phyloP scores from a whole-genome alignment of 2,329 filamentous ascomycete species.

The Talaromyces sp. region DNA sequence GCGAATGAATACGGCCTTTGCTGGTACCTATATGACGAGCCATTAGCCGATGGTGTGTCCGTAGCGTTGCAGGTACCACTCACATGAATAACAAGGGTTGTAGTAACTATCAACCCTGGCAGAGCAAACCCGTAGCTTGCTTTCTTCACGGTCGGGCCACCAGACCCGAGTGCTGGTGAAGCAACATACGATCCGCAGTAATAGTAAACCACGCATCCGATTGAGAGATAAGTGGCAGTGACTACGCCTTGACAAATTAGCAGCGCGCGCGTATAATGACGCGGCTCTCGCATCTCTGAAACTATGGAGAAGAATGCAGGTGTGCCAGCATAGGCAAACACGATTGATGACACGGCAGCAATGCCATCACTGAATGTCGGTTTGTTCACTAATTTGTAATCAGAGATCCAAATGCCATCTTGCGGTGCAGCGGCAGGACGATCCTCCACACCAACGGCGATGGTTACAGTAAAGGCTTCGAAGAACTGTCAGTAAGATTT shows the following conservation, averaged over 20 bases:
- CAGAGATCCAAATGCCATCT: background rate
- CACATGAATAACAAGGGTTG: slow-evolving; percentile 20
- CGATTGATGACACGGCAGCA: slow-evolving; percentile 22
- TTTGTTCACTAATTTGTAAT: background rate
- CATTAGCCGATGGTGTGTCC: background rate
- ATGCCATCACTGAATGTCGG: slow-evolving; percentile 15
- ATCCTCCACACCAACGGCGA: background rate
- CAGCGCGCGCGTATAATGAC: slow-evolving; percentile 26
- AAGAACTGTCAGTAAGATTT: background rate
- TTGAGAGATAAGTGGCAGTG: slow-evolving; percentile 28
- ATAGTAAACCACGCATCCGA: slow-evolving; percentile 40
- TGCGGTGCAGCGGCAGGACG: background rate
- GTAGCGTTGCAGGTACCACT: background rate
- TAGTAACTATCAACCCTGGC: slow-evolving; percentile 26
- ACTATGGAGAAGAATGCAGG: slow-evolving; percentile 32
- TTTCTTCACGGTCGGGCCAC: slow-evolving; percentile 38
- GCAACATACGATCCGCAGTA: slow-evolving; percentile 43
- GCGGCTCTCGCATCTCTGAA: slow-evolving; percentile 33
- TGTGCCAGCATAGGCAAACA: slow-evolving; percentile 24
- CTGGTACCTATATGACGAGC: slow-evolving; percentile 6
- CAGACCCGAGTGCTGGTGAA: slow-evolving; percentile 44
- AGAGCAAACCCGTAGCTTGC: slow-evolving; percentile 38
- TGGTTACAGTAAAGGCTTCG: background rate
- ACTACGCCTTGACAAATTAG: slow-evolving; percentile 29
- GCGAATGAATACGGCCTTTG: slow-evolving; percentile 18